Conservation (phyloP, 139 green algal genomes). For the Chlamydomonas sphaeroides region DNA sequence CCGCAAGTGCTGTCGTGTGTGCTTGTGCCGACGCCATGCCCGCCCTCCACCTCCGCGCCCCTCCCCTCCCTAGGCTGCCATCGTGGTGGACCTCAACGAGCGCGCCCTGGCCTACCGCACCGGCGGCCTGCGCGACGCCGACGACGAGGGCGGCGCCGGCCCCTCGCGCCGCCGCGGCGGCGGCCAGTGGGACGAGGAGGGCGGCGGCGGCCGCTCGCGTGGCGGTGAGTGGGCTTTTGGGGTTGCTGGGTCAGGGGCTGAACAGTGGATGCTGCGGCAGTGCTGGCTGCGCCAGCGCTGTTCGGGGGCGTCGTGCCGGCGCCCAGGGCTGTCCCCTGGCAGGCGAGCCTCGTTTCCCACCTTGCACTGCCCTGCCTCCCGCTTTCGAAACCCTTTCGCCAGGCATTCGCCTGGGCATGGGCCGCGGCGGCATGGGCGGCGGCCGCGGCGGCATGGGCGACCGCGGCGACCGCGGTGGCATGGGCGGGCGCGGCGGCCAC, state of each 20-base stretch:
- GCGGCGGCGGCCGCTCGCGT: slow-evolving; percentile 14
- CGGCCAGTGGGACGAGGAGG: slow-evolving; percentile 49
- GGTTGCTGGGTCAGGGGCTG: background rate
- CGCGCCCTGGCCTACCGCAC: slow-evolving; percentile 87
- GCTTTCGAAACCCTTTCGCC: no score
- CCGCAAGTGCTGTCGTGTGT: no score
- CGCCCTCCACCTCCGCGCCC: background rate
- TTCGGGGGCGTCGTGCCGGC: no score
- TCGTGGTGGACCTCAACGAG: slow-evolving; percentile 97
- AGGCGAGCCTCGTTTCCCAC: no score
- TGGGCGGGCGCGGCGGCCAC: slow-evolving; percentile 45
- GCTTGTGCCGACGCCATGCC: no score
- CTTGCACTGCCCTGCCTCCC: no score
- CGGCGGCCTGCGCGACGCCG: slow-evolving; percentile 65
- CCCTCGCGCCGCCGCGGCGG: slow-evolving; percentile 39
- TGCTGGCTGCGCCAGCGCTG: no score
- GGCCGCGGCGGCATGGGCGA: slow-evolving; percentile 47
- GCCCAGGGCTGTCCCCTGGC: background rate
- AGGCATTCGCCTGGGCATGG: background rate
- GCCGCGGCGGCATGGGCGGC: slow-evolving; percentile 6
- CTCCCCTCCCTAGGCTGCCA: slow-evolving; percentile 30
- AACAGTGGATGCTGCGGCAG: background rate
- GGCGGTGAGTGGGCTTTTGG: no score
- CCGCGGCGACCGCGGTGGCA: slow-evolving; percentile 39
- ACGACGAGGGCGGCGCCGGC: slow-evolving; percentile 52